Percentiles rank a stretch among this genome's conserved stretches.
phyloP scores from a whole-genome alignment of 805 yeast species.

The Starmerella sp. region DNA sequence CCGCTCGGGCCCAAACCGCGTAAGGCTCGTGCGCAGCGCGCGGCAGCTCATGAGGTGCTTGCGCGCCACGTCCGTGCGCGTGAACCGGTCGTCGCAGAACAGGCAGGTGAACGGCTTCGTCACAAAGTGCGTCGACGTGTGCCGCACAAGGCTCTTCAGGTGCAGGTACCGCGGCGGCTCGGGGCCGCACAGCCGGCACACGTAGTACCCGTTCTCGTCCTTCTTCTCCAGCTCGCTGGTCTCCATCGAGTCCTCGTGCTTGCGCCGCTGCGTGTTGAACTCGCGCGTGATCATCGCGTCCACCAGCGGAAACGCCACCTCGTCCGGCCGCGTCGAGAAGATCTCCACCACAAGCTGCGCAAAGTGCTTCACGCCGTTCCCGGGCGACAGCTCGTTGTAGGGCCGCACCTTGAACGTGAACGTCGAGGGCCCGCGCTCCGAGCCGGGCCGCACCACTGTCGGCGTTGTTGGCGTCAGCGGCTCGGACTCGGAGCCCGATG shows the following conservation, averaged over 20 bases:
- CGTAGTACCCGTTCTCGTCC: neutral
- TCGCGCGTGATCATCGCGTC: conserved; percentile 1
- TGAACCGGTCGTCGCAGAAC: neutral
- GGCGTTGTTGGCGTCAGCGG: neutral
- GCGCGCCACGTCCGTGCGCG: neutral
- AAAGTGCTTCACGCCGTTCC: neutral
- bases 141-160: neutral
- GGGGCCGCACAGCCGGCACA: neutral
- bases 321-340: neutral
- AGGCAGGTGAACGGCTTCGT: neutral
- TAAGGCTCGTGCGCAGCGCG: neutral
- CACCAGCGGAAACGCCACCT: neutral
- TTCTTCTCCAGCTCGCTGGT: neutral
- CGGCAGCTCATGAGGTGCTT: neutral
- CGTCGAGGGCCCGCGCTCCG: neutral
- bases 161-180: neutral
- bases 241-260: neutral
- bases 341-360: neutral
- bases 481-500: neutral
- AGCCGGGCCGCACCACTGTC: neutral
- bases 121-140: neutral
- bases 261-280: neutral
- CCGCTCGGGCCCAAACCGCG: neutral
- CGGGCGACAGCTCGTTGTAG: neutral
- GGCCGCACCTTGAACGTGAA: neutral